phyloP scores from a whole-genome alignment of 75 land plant genomes.

The Pseudotsuga menziesii region DNA sequence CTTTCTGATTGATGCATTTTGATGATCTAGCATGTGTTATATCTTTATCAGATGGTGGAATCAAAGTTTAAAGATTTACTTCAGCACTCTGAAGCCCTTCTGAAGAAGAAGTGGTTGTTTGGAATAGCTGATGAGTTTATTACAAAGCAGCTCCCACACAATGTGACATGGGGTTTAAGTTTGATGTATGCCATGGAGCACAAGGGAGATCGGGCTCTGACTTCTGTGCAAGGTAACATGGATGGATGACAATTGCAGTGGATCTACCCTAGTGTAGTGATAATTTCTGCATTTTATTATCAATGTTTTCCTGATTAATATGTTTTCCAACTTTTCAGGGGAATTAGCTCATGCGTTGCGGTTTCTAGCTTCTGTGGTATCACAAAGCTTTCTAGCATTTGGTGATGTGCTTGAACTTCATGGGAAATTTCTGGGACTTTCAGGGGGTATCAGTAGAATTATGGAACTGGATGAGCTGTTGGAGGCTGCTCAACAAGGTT shows the following conservation, averaged over 20 bases:
- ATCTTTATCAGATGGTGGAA: constrained; percentile 71
- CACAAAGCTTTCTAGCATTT: constrained; percentile 99
- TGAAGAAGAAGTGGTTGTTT: constrained; percentile 87
- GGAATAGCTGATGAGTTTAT: constrained; percentile 93
- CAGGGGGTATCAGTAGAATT: constrained; percentile 87
- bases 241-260: not conserved
- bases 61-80: constrained; percentile 71
- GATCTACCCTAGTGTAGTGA: not conserved
- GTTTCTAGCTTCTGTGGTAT: constrained; percentile 96
- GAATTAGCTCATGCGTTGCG: constrained; percentile 98
- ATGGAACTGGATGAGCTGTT: constrained; percentile 93
- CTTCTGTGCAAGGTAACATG: constrained; percentile 76
- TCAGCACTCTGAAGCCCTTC: constrained; percentile 59
- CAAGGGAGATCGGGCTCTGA: constrained; percentile 70
- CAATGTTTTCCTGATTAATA: not conserved
- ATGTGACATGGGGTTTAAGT: constrained; percentile 98
- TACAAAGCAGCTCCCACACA: constrained; percentile 97
- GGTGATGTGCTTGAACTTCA: constrained; percentile 96
- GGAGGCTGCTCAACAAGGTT: constrained; percentile 76
- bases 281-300: not conserved
- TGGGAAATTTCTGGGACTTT: constrained; percentile 83
- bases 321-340: constrained; percentile 44
- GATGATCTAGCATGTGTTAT: not conserved
- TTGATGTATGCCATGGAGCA: constrained; percentile 94
- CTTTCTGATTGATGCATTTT: not conserved